Conservation (phyloP, 192 early-diverging fungal species). For the Hyaloraphidium curvatum region DNA sequence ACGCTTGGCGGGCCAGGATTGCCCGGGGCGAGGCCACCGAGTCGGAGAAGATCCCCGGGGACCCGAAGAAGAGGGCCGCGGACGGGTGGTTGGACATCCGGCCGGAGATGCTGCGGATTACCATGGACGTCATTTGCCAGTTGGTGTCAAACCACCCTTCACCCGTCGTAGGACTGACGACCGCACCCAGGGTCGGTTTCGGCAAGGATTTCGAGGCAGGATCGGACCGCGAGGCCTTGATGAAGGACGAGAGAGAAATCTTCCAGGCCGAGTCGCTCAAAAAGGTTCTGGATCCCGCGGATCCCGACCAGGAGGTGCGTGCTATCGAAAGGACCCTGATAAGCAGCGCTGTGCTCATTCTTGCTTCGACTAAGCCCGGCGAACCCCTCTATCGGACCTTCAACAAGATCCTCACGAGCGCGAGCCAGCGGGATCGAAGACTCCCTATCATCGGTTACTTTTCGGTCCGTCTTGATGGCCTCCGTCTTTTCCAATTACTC, state of each 20-base stretch:
- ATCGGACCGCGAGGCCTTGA: not conserved
- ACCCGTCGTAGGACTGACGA: not conserved
- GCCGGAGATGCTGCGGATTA: not conserved
- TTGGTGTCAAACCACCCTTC: not conserved
- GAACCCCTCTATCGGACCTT: not conserved
- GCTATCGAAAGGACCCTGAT: no score
- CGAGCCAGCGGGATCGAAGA: not conserved
- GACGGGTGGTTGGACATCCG: slow-evolving; percentile 1
- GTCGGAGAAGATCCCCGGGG: no score
- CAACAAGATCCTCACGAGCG: not conserved
- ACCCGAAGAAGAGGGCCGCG: no score
- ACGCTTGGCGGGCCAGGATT: no score
- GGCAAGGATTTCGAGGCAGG: not conserved
- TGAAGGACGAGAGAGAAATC: not conserved
- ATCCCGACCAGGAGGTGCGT: no score
- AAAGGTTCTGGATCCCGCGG: not conserved
- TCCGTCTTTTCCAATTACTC: not conserved
- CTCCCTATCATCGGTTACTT: not conserved
- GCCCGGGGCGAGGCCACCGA: not conserved
- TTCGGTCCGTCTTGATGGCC: not conserved
- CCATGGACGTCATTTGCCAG: slow-evolving; percentile 2
- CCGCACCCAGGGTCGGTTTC: not conserved
- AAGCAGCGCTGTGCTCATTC: no score
- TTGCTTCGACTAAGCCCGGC: no score
- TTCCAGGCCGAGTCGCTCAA: not conserved